These are phyloP conservation scores for Kodamaea sp. DNA, from an alignment of 1,139 yeast genomes.

Conservation along the genomic window DNA sequence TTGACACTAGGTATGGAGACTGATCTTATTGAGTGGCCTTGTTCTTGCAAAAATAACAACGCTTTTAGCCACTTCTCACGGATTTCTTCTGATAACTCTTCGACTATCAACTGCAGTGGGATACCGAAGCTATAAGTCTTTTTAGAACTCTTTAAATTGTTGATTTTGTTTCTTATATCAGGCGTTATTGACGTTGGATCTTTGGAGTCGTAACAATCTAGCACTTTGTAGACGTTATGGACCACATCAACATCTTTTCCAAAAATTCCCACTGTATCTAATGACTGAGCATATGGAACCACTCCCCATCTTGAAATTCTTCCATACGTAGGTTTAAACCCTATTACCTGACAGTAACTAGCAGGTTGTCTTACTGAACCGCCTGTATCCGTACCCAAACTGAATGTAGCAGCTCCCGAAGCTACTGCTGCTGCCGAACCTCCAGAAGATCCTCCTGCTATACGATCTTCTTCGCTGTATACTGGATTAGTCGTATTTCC, in stretches of 20 bases:
- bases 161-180: slow-evolving; percentile 30
- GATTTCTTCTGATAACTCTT: slow-evolving; percentile 53
- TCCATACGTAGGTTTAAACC: slow-evolving; percentile 94
- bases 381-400: slow-evolving; percentile 93
- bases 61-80: slow-evolving; percentile 42
- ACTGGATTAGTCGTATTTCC: slow-evolving; percentile 76
- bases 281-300: slow-evolving; percentile 86
- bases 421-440: slow-evolving; percentile 95
- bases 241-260: slow-evolving; percentile 49
- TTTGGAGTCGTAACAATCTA: slow-evolving; percentile 63
- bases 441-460: slow-evolving; percentile 93
- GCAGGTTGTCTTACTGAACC: slow-evolving; percentile 95
- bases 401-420: slow-evolving; percentile 61
- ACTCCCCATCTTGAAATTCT: slow-evolving; percentile 91
- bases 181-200: slow-evolving; percentile 77
- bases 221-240: slow-evolving; percentile 49
- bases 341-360: slow-evolving; percentile 77
- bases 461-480: slow-evolving; percentile 34
- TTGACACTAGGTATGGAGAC: slow-evolving; percentile 72
- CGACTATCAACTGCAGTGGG: slow-evolving; percentile 62
- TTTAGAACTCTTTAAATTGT: slow-evolving; percentile 1
- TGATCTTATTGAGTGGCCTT: slow-evolving; percentile 58
- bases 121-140: slow-evolving; percentile 53
- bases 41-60: slow-evolving; percentile 40
- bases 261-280: slow-evolving; percentile 91